Evolutionary conservation across 345 rosid genomes (phyloP), one percentile per base, ranked within the genome.

Genomic region (Luvunga scandens): DNA sequence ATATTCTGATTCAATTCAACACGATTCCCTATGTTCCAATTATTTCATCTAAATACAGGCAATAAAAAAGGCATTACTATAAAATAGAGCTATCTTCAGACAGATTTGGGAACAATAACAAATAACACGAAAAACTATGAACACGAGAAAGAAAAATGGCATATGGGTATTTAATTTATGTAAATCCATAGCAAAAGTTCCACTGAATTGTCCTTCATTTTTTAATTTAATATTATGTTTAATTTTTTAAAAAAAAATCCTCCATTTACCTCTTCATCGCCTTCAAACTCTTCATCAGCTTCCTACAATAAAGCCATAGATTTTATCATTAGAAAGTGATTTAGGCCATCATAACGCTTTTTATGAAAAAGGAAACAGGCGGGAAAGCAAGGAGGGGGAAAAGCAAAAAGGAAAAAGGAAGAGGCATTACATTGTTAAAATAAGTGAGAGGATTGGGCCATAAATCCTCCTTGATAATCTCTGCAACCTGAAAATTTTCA

Each of bases 371-470:
- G 13, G 42, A 28, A 70, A 33, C 10, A 57, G 28, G 42, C 53
- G 69, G 50, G 64, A 45, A 19, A 45, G 18, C 18, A 13, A 0
- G 18, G 50, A 45, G 16, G 50, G 50, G 50, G 50, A 13, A 42
- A 42, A 42, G 48, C 14, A 42, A 42, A 42, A 45, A 56, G 39
- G 69, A 75, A 61, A 59, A 13, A 74, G 22, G 14, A 39, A 55
- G 67, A 30, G 42, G 45, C 16, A 59, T 85, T 88, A 95, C 99
- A 86, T 83, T 91, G 88, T 88, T 92, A 78, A 95, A 95, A 79
- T 91, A 93, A 61, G 90, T 83, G 75, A 93, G 93, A 57, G 99
- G 98, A 90, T 93, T 93, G 67, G 94, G 87, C 99, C 99, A 95
- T 42, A 95, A 71, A 77, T 95, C 98, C 83, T 93, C 99, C 89